Conservation (phyloP, 2,329 filamentous ascomycete species). For the Botrytis hyacinthi region DNA sequence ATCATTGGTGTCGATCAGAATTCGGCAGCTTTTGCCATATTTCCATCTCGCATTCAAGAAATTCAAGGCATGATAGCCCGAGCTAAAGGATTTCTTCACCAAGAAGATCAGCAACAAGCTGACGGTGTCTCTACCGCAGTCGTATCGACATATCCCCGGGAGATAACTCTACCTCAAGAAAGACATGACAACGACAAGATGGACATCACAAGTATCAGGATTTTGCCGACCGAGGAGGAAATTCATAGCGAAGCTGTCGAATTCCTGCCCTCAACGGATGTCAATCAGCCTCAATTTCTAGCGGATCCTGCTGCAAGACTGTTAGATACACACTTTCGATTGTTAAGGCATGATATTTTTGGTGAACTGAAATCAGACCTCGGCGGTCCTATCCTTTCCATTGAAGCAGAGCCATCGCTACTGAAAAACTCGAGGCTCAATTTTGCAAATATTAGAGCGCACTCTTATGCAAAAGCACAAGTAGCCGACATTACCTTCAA, state of each 20-base stretch:
- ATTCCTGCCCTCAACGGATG: constrained; percentile 29
- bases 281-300: constrained; percentile 14
- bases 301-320: neutral
- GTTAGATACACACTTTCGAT: constrained; percentile 31
- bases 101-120: neutral
- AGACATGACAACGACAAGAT: constrained; percentile 26
- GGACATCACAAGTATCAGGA: constrained; percentile 38
- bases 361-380: constrained; percentile 27
- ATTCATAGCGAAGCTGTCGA: constrained; percentile 30
- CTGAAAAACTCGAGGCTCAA: constrained; percentile 26
- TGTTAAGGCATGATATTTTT: constrained; percentile 37
- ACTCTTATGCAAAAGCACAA: neutral
- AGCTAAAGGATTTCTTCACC: neutral
- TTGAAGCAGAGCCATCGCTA: constrained; percentile 26
- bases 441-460: constrained; percentile 19
- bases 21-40: neutral
- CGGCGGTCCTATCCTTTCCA: constrained; percentile 26
- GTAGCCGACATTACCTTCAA: neutral
- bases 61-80: constrained; percentile 10
- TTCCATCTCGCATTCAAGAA: neutral
- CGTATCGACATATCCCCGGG: constrained; percentile 11
- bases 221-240: constrained; percentile 39
- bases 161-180: neutral
- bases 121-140: constrained; percentile 1
- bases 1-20: neutral